These are phyloP conservation scores for Plantago ovata DNA, from an alignment of 257 asterid species.

Conservation along the genomic window DNA sequence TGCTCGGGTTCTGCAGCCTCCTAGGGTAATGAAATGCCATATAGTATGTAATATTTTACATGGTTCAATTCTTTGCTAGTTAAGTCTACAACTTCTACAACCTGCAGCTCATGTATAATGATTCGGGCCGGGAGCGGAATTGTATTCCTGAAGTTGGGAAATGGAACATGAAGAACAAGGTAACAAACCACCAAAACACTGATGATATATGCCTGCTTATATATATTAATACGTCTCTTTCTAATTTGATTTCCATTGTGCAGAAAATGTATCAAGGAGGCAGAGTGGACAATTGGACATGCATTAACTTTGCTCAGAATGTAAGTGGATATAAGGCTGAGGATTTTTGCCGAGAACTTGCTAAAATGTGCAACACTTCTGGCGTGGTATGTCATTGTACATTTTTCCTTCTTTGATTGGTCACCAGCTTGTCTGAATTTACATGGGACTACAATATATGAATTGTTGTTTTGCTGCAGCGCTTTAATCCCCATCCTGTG, in stretches of 20 bases:
- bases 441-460: neutral
- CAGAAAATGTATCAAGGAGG: constrained; percentile 98
- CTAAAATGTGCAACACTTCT: constrained; percentile 79
- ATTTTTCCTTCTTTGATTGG: neutral
- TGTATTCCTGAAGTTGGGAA: constrained; percentile 89
- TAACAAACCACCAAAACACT: constrained; percentile 15
- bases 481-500: constrained; percentile 66
- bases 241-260: constrained; percentile 18
- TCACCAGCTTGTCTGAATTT: neutral
- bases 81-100: constrained; percentile 6
- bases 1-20: constrained; percentile 91
- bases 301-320: constrained; percentile 75
- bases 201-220: too few relatives aligned
- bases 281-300: constrained; percentile 69
- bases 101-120: constrained; percentile 83
- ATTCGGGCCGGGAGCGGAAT: constrained; percentile 79
- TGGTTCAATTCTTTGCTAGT: constrained; percentile 9
- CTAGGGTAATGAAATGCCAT: constrained; percentile 47
- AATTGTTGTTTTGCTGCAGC: constrained; percentile 33
- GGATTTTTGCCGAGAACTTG: constrained; percentile 79
- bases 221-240: neutral
- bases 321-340: constrained; percentile 62
- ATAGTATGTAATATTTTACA: neutral
- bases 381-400: constrained; percentile 96
- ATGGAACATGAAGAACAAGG: constrained; percentile 99